phyloP scores from a whole-genome alignment of 2,329 filamentous ascomycete species.

The Colletotrichum viniferum region DNA sequence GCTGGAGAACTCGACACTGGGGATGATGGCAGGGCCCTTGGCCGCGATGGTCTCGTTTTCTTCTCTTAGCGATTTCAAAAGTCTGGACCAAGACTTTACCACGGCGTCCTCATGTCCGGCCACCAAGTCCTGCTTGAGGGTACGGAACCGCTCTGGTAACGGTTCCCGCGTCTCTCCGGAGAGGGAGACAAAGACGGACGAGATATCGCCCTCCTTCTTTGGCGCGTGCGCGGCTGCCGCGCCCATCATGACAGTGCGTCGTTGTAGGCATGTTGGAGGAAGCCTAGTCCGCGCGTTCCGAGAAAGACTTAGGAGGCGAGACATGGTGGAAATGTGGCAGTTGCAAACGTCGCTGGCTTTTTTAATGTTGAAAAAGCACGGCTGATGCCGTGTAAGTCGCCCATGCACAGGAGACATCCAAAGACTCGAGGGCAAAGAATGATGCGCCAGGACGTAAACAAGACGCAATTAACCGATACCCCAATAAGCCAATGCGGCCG shows the following conservation, averaged over 20 bases:
- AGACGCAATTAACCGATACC: rapidly evolving
- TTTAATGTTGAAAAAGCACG: background rate
- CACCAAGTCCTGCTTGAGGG: slow-evolving; percentile 59
- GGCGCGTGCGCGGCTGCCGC: background rate
- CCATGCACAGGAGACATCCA: background rate
- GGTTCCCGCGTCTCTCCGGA: slow-evolving; percentile 49
- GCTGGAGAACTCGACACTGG: slow-evolving; percentile 52
- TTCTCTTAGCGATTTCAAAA: slow-evolving; percentile 46
- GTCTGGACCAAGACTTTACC: slow-evolving; percentile 50
- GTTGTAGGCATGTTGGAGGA: background rate
- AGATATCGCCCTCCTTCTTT: slow-evolving; percentile 66
- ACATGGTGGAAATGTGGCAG: background rate
- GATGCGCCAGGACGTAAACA: background rate
- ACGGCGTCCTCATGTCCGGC: slow-evolving; percentile 53
- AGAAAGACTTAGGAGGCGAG: background rate
- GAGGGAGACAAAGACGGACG: slow-evolving; percentile 65
- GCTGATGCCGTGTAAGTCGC: background rate
- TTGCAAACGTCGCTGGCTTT: background rate
- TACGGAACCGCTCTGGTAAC: slow-evolving; percentile 59
- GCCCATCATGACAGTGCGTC: slow-evolving; percentile 12
- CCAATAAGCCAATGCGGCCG: background rate
- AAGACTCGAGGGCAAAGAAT: background rate
- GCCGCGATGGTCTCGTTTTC: slow-evolving; percentile 54
- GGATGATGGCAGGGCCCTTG: slow-evolving; percentile 54
- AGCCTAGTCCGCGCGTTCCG: background rate